These are phyloP conservation scores for Acanthamoeba castellanii DNA, from an alignment of 208 protist genomes.

Conservation along the genomic window DNA sequence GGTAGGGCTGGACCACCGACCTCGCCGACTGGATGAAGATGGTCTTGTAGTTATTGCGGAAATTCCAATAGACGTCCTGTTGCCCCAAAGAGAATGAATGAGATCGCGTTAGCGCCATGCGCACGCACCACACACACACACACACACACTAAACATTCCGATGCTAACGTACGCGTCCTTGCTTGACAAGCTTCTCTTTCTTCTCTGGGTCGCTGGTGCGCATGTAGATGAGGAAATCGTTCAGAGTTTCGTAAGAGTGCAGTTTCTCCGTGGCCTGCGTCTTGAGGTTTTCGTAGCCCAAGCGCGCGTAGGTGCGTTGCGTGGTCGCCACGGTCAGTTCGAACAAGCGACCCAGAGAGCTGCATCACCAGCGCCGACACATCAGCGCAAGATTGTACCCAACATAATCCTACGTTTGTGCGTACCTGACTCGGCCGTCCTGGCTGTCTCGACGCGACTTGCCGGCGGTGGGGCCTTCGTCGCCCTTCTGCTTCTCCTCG, in stretches of 20 bases:
- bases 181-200: slow-evolving; percentile 26
- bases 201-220: slow-evolving; percentile 6
- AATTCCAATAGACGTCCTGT: slow-evolving; percentile 40
- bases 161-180: background rate
- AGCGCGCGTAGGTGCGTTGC: slow-evolving; percentile 1
- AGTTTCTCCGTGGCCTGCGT: slow-evolving; percentile 15
- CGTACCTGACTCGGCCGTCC: background rate
- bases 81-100: background rate
- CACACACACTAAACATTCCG: too few species aligned
- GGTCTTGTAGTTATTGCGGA: slow-evolving; percentile 28
- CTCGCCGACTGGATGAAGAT: slow-evolving; percentile 3
- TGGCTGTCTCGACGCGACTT: background rate
- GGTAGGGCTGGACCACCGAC: background rate
- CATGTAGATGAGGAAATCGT: slow-evolving; percentile 42
- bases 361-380: background rate
- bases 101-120: background rate
- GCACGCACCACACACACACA: background rate
- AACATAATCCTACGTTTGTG: background rate
- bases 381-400: background rate
- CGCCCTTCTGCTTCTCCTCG: slow-evolving; percentile 35
- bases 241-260: slow-evolving; percentile 9
- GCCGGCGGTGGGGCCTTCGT: background rate
- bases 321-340: background rate
- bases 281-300: slow-evolving; percentile 24
- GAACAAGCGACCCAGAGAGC: background rate